Conservation (phyloP, 306 rosid genomes). For the Dryas drummondii region DNA sequence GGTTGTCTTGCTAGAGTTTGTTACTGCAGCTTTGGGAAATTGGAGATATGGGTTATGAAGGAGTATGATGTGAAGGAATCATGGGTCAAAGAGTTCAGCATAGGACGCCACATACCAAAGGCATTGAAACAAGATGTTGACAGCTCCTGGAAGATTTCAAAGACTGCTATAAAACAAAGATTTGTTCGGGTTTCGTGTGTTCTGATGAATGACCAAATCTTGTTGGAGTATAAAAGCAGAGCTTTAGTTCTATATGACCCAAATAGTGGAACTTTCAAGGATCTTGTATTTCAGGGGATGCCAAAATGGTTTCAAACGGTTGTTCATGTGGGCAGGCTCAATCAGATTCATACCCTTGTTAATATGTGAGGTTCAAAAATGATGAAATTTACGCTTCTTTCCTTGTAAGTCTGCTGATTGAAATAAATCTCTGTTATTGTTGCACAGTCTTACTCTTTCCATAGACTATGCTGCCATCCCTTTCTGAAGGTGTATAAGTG, state of each 20-base stretch:
- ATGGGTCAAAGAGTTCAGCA: constrained; percentile 30
- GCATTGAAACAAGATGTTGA: constrained; percentile 26
- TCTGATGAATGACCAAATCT: constrained; percentile 32
- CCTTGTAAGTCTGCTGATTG: background rate
- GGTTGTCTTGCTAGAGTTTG: constrained; percentile 44
- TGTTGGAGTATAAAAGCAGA: constrained; percentile 44
- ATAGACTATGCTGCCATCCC: constrained; percentile 4
- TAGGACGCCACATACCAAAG: constrained; percentile 30
- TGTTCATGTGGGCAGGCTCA: constrained; percentile 46
- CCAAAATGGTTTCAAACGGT: constrained; percentile 49
- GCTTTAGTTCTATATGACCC: constrained; percentile 43
- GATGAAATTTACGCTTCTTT: background rate
- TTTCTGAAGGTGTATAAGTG: constrained; percentile 27
- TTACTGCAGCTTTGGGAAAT: constrained; percentile 18
- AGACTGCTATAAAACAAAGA: constrained; percentile 13
- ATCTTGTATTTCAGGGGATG: constrained; percentile 34
- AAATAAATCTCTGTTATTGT: background rate
- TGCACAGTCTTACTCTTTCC: constrained; percentile 6
- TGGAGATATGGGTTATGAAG: constrained; percentile 53
- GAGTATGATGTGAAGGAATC: constrained; percentile 44
- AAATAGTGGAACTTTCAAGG: constrained; percentile 21
- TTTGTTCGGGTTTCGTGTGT: constrained; percentile 31
- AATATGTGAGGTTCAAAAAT: background rate
- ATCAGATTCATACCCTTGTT: constrained; percentile 22
- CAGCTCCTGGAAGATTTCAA: constrained; percentile 17